phyloP scores from a whole-genome alignment of 257 asterid genomes.

The Lithospermum erythrorhizon region DNA sequence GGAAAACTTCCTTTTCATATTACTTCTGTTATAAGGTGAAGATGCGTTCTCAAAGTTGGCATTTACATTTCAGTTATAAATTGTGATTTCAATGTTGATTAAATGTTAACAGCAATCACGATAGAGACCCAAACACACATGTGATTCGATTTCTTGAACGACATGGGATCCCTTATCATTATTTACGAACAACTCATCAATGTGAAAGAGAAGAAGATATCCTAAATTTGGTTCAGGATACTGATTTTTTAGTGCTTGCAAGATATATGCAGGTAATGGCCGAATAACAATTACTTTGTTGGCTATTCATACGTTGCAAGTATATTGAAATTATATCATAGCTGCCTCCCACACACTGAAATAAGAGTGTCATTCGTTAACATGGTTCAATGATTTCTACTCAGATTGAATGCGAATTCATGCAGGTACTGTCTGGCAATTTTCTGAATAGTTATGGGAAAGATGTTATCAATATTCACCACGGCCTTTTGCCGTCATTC shows the following conservation, averaged over 20 bases:
- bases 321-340: not conserved
- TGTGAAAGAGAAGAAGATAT: conserved; percentile 57
- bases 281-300: not conserved
- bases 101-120: conserved; percentile 57
- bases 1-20: conserved; percentile 63
- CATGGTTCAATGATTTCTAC: conserved; percentile 13
- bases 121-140: conserved; percentile 78
- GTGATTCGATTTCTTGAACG: conserved; percentile 80
- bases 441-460: conserved; percentile 57
- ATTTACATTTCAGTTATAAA: conserved; percentile 10
- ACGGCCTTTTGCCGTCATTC: conserved; percentile 88
- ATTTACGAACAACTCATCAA: conserved; percentile 27
- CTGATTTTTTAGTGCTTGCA: conserved; percentile 87
- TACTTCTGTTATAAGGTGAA: conserved; percentile 66
- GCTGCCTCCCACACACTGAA: not conserved
- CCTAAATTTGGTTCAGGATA: conserved; percentile 61
- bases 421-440: conserved; percentile 71
- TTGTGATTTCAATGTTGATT: conserved; percentile 8
- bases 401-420: conserved; percentile 20
- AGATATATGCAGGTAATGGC: conserved; percentile 90
- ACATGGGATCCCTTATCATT: conserved; percentile 81
- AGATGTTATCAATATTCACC: conserved; percentile 89
- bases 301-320: not conserved
- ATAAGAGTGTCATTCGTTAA: not conserved
- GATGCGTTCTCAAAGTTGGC: conserved; percentile 2